Evolutionary conservation across 805 yeast genomes (phyloP), one percentile per base, ranked within the genome.

Genomic region (Millerozyma miso): DNA sequence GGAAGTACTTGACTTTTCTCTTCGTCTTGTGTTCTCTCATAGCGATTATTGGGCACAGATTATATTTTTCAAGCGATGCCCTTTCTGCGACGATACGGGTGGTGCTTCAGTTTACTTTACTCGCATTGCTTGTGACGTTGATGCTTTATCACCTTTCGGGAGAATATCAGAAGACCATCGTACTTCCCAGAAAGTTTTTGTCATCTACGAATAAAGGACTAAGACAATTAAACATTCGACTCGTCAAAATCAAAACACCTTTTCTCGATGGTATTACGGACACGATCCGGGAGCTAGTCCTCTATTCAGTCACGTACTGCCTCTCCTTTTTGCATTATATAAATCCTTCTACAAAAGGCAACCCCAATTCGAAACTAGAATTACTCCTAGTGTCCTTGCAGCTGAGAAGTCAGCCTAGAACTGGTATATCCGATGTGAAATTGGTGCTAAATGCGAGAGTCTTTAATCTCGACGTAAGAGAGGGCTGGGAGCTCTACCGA

Each of bases 401-500:
- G 47, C 71, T 67, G 65, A 69, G 59, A 41, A 69, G 73, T 49
- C 83, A 78, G 56, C 81, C 85, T 0, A 64, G 84, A 46, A 72
- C 78, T n/a, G 96, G 95, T 0, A 61, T 70, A 31, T 76, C 78
- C 19, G 88, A 86, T 50, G 88, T 90, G 10, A 90, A 89, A 59
- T 60, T 93, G 6, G 85, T 88, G 7, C 69, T 93, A 42, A 83
- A 84, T 44, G 85, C 97, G 3, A 70, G 96, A 39, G 82, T 83
- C 1, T 93, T 91, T 63, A 79, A 80, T 46, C 81, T 93, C 0
- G 90, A 85, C 38, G 79, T 85, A 4, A 75, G 97, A 48, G 97
- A 90, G 60, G 90, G 88, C 7, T 91, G 99, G 98, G 99, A 91
- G 56, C 62, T 88, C 33, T 91, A 90, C 55, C 67, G 99, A 46